These are phyloP conservation scores for Globisporangium orthogonon DNA, from an alignment of 352 stramenopile genomes.

Conservation along the genomic window DNA sequence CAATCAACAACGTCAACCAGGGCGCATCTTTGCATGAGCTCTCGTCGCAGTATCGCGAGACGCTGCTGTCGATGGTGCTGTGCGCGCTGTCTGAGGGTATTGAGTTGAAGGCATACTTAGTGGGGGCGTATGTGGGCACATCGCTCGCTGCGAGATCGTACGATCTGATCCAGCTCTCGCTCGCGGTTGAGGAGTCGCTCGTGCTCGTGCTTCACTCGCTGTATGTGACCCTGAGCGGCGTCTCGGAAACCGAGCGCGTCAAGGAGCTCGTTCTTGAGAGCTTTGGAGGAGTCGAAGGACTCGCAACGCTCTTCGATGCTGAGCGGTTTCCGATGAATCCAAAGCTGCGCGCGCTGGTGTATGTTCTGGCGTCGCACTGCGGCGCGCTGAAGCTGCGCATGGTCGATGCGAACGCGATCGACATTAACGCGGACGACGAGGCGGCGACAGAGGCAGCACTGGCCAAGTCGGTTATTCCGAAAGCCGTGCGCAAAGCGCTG, in stretches of 20 bases:
- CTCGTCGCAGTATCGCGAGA: conserved; percentile 50
- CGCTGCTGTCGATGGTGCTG: conserved; percentile 48
- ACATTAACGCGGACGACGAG: conserved; percentile 80
- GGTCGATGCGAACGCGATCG: conserved; percentile 40
- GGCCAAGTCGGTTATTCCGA: conserved; percentile 56
- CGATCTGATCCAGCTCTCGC: conserved; percentile 41
- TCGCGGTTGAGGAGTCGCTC: conserved; percentile 43
- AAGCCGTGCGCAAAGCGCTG: conserved; percentile 51
- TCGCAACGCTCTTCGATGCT: conserved; percentile 60
- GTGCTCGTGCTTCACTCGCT: conserved; percentile 28
- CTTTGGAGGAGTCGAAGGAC: conserved; percentile 49
- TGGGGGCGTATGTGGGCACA: conserved; percentile 49
- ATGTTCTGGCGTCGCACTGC: conserved; percentile 49
- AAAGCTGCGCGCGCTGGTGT: conserved; percentile 48
- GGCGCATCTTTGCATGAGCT: conserved; percentile 46
- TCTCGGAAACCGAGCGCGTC: conserved; percentile 36
- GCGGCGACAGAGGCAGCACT: conserved; percentile 60
- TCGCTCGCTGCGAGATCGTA: conserved; percentile 34
- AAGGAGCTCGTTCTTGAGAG: conserved; percentile 48
- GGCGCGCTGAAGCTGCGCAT: conserved; percentile 30
- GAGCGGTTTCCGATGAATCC: conserved; percentile 41
- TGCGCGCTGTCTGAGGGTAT: conserved; percentile 45
- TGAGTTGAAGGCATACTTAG: conserved; percentile 43
- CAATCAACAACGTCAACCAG: conserved; percentile 27
- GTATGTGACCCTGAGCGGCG: conserved; percentile 29